Evolutionary conservation across 495 filamentous ascomycete genomes (phyloP).

Genomic region (Lasiosphaeria hispida): DNA sequence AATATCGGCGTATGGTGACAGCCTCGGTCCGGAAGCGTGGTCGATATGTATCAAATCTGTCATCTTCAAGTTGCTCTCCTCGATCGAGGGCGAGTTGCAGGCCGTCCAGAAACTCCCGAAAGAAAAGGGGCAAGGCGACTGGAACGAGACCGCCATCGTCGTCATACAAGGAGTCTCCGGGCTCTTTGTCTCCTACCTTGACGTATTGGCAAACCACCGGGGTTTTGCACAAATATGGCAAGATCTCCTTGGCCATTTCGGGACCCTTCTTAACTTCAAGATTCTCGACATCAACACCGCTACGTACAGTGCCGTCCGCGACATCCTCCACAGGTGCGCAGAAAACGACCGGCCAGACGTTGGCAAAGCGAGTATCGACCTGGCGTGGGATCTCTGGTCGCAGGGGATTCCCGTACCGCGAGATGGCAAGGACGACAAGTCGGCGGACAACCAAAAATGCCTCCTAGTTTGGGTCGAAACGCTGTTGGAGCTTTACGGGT

Average conservation of each 20-base stretch:
- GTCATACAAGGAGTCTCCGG: constrained; percentile 67
- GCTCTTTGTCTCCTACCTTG: constrained; percentile 66
- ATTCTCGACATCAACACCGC: constrained; percentile 69
- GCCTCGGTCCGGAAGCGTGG: constrained; percentile 76
- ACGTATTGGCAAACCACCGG: constrained; percentile 54
- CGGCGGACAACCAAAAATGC: constrained; percentile 69
- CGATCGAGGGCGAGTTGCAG: constrained; percentile 49
- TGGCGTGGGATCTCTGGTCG: constrained; percentile 73
- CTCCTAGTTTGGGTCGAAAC: constrained; percentile 74
- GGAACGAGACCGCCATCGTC: constrained; percentile 76
- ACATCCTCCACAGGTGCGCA: constrained; percentile 59
- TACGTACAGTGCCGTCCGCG: constrained; percentile 63
- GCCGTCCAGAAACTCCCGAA: constrained; percentile 27
- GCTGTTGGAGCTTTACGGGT: constrained; percentile 73
- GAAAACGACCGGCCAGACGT: constrained; percentile 49
- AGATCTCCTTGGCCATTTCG: constrained; percentile 64
- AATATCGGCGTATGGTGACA: constrained; percentile 85
- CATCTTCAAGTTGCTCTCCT: constrained; percentile 69
- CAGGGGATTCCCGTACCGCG: constrained; percentile 54
- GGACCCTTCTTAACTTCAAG: constrained; percentile 55
- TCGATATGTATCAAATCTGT: constrained; percentile 76
- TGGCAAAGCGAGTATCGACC: constrained; percentile 55
- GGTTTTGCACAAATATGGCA: constrained; percentile 65
- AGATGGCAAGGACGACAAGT: constrained; percentile 42
- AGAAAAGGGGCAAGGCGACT: constrained; percentile 48